Percentiles rank a stretch among this genome's conserved stretches.
Conservation (phyloP, 257 asterid genomes). For the Avicennia marina region DNA sequence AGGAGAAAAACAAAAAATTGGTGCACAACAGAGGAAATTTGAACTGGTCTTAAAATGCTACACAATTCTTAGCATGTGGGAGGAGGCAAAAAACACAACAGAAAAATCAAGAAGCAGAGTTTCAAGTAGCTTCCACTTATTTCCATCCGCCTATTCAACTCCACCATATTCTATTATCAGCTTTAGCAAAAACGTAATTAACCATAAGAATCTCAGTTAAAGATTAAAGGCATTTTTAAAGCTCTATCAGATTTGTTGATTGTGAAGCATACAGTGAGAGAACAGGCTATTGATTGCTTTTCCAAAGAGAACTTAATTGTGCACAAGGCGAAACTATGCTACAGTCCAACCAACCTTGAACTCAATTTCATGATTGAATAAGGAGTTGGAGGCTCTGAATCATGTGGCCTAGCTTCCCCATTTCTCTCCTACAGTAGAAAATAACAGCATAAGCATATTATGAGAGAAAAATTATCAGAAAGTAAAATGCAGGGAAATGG, state of each 20-base stretch:
- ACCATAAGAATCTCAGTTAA: neutral
- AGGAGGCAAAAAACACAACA: neutral
- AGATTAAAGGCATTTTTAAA: too few relatives aligned
- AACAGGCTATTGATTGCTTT: neutral
- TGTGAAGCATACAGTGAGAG: neutral
- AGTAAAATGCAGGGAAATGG: neutral
- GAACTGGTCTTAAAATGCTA: neutral
- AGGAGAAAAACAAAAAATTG: neutral
- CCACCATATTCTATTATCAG: too few relatives aligned
- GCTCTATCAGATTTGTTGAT: neutral
- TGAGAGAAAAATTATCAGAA: neutral
- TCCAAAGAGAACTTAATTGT: neutral
- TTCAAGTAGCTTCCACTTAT: too few relatives aligned
- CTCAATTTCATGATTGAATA: slow-evolving; percentile 56
- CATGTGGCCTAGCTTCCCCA: slow-evolving; percentile 66
- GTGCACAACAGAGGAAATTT: neutral
- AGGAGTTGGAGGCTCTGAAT: slow-evolving; percentile 74
- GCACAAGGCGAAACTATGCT: neutral
- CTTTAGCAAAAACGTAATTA: too few relatives aligned
- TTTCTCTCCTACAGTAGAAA: slow-evolving; percentile 63
- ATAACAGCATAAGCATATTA: slow-evolving; percentile 1
- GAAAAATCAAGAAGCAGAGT: too few relatives aligned
- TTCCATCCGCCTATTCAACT: too few relatives aligned
- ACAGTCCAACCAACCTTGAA: slow-evolving; percentile 53
- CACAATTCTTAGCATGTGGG: neutral